Percentiles rank a stretch among this genome's conserved stretches.
Evolutionary conservation across 2,329 filamentous ascomycete genomes (phyloP).

Genomic region (Beauveria asiatica): DNA sequence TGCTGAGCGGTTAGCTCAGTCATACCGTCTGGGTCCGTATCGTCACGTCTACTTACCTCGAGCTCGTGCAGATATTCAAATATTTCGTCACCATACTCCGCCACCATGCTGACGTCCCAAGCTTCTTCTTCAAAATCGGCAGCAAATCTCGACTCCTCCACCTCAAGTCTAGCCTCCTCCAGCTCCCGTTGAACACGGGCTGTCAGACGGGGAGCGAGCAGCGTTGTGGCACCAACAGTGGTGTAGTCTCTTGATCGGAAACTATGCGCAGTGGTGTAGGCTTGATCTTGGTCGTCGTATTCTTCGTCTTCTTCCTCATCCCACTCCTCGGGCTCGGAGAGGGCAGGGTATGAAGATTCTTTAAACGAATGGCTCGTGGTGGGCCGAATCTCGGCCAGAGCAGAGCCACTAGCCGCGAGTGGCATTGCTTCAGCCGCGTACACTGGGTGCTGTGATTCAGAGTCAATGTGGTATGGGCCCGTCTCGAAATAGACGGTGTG

Average conservation of each 20-base stretch:
- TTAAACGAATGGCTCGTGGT: constrained; percentile 3
- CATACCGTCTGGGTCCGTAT: background rate
- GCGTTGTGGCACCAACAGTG: constrained; percentile 39
- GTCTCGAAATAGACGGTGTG: constrained; percentile 22
- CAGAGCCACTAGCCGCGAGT: background rate
- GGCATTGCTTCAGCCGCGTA: background rate
- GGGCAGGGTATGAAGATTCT: constrained; percentile 15
- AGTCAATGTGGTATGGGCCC: constrained; percentile 19
- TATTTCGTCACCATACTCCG: constrained; percentile 93
- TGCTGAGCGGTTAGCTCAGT: constrained; percentile 27
- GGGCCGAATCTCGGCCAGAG: background rate
- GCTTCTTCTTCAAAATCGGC: constrained; percentile 82
- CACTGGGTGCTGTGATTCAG: constrained; percentile 15
- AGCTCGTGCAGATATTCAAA: constrained; percentile 85
- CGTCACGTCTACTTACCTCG: constrained; percentile 51
- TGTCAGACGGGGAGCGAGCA: constrained; percentile 67
- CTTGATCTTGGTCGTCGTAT: constrained; percentile 52
- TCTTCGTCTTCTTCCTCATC: constrained; percentile 70
- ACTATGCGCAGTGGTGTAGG: constrained; percentile 69
- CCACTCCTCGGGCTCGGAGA: constrained; percentile 56
- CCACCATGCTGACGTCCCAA: constrained; percentile 96
- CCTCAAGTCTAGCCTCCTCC: constrained; percentile 52
- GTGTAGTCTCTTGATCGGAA: constrained; percentile 60
- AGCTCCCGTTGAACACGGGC: constrained; percentile 65
- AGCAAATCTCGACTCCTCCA: constrained; percentile 57